These are phyloP conservation scores for Chaetomium globosum DNA, from an alignment of 2,329 filamentous ascomycete species.

Conservation along the genomic window DNA sequence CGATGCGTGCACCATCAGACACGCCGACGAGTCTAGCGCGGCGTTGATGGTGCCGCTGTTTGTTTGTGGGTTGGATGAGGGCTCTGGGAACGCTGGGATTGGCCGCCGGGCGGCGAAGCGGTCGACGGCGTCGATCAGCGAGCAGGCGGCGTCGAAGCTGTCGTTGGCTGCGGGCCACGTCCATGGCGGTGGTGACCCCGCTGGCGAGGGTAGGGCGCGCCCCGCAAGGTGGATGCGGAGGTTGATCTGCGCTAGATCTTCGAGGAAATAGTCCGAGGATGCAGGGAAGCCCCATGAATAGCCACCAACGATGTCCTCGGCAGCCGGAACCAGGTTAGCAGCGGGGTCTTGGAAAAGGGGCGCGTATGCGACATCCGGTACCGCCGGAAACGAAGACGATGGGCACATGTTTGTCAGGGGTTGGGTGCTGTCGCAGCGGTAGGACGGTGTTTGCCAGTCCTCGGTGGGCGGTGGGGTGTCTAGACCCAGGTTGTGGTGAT, in stretches of 20 bases:
- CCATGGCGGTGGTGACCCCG: neutral
- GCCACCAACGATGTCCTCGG: constrained; percentile 6
- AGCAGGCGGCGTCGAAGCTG: constrained; percentile 26
- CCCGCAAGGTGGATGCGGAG: constrained; percentile 28
- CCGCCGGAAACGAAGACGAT: constrained; percentile 5
- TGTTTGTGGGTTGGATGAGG: too few species aligned
- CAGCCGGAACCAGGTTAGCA: neutral
- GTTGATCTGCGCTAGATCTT: constrained; percentile 23
- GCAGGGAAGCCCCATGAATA: constrained; percentile 15
- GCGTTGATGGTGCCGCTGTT: neutral
- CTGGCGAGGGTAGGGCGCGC: neutral
- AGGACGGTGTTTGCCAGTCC: constrained; percentile 19
- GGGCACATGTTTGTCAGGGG: neutral
- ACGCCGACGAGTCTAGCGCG: constrained; percentile 22
- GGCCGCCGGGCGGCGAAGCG: constrained; percentile 11
- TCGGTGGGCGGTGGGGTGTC: neutral
- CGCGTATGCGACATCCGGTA: neutral
- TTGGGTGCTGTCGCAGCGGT: constrained; percentile 9
- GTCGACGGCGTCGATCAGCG: constrained; percentile 26
- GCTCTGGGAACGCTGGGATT: neutral
- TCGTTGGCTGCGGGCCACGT: constrained; percentile 28
- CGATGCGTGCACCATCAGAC: constrained; percentile 22
- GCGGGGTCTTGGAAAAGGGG: constrained; percentile 3
- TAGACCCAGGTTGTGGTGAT: neutral
- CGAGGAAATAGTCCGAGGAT: constrained; percentile 13